Conservation (phyloP, 2,329 filamentous ascomycete genomes). For the Colletotrichum truncatum region DNA sequence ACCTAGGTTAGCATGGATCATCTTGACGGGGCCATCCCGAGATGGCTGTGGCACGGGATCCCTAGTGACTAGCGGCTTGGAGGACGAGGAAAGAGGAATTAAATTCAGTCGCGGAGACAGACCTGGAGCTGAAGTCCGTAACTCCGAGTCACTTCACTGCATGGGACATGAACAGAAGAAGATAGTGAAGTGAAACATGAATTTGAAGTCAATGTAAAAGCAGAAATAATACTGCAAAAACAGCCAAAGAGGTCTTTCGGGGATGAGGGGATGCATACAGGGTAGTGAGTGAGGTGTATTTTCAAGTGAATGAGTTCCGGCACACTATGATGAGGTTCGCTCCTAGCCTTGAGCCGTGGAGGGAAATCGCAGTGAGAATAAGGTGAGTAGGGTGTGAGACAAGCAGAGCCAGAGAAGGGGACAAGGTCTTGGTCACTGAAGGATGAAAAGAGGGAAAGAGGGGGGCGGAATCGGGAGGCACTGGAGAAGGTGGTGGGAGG, state of each 20-base stretch:
- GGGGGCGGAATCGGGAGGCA: neutral
- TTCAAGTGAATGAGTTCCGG: neutral
- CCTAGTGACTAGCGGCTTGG: neutral
- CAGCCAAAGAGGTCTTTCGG: no score
- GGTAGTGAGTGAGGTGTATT: neutral
- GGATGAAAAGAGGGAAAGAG: neutral
- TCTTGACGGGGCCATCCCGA: conserved; percentile 7
- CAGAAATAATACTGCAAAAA: no score
- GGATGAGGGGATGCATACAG: neutral
- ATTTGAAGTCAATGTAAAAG: no score
- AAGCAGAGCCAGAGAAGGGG: neutral
- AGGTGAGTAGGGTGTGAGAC: neutral
- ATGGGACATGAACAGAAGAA: neutral
- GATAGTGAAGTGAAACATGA: neutral
- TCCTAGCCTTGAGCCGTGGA: neutral
- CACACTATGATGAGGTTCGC: neutral
- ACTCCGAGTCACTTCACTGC: neutral
- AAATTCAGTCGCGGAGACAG: neutral
- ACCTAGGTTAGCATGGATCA: conserved; percentile 12
- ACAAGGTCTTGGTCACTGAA: neutral
- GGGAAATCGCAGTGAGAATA: neutral
- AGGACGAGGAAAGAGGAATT: conserved; percentile 23
- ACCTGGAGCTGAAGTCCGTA: neutral
- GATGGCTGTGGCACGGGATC: conserved; percentile 4
- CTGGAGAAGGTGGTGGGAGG: neutral